Evolutionary conservation across 257 asterid species (phyloP).

Genomic region (Leptodermis oblonga): DNA sequence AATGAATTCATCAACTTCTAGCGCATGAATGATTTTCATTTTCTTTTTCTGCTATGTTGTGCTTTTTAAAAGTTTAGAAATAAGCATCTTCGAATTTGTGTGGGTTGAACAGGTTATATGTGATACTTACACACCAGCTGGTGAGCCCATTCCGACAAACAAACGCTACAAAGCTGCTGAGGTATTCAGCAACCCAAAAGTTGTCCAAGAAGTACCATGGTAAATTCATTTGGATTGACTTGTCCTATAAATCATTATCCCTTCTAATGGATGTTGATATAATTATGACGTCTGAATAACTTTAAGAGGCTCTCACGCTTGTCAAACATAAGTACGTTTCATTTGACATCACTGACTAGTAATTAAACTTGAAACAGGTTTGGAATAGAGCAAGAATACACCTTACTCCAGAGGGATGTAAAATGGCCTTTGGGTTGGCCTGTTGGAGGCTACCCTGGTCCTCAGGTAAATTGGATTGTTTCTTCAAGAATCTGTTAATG

Average conservation of each 20-base stretch:
- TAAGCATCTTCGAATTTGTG: background rate
- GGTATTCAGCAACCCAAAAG: constrained; percentile 76
- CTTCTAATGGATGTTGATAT: background rate
- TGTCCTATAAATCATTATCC: background rate
- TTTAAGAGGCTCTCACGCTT: background rate
- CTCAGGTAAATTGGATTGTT: constrained; percentile 55
- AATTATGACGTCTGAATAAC: background rate
- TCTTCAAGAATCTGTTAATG: background rate
- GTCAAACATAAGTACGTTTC: background rate
- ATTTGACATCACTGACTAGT: constrained; percentile 4
- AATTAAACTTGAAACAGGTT: constrained; percentile 45
- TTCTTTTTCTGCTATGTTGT: background rate
- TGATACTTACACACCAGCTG: constrained; percentile 90
- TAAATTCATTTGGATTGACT: constrained; percentile 16
- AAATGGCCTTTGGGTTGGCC: constrained; percentile 99
- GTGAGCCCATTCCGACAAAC: constrained; percentile 97
- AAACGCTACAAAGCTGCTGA: constrained; percentile 88
- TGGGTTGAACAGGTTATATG: constrained; percentile 67
- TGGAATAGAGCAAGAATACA: constrained; percentile 94
- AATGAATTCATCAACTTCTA: background rate
- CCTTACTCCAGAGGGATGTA: constrained; percentile 73
- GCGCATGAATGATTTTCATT: background rate
- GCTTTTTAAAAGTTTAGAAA: background rate
- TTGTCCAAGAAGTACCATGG: constrained; percentile 87
- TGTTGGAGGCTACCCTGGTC: constrained; percentile 94